Evolutionary conservation across 1,139 yeast genomes (phyloP).

Genomic region (Blastobotrys indianensis): DNA sequence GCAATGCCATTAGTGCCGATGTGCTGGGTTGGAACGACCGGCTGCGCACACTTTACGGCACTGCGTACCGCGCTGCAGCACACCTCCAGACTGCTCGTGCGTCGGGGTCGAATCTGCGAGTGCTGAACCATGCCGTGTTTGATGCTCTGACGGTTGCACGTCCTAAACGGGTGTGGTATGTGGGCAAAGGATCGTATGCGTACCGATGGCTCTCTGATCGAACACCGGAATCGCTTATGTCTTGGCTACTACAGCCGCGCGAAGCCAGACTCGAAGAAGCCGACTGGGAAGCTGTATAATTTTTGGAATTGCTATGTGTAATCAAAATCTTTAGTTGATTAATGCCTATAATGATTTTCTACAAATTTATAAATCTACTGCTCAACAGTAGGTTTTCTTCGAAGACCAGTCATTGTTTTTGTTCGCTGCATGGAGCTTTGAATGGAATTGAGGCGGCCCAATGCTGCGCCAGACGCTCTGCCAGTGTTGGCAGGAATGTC

Average conservation of each 20-base stretch:
- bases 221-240: slow-evolving; percentile 33
- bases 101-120: slow-evolving; percentile 31
- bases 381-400: too few relatives aligned
- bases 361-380: too few relatives aligned
- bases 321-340: too few relatives aligned
- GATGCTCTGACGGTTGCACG: slow-evolving; percentile 30
- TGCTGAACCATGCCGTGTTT: slow-evolving; percentile 33
- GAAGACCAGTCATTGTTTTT: too few relatives aligned
- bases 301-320: too few relatives aligned
- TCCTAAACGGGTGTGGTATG: slow-evolving; percentile 34
- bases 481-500: too few relatives aligned
- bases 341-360: too few relatives aligned
- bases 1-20: slow-evolving; percentile 35
- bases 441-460: too few relatives aligned
- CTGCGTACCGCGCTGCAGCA: slow-evolving; percentile 30
- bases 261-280: slow-evolving; percentile 13
- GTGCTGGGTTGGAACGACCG: slow-evolving; percentile 38
- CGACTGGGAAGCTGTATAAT: slow-evolving; percentile 23
- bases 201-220: slow-evolving; percentile 31
- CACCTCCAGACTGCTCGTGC: slow-evolving; percentile 30
- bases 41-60: slow-evolving; percentile 35
- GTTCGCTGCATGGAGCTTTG: too few relatives aligned
- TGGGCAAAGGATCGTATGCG: slow-evolving; percentile 36
- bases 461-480: too few relatives aligned
- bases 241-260: slow-evolving; percentile 32